Conservation (phyloP, 257 asterid genomes). For the Fraxinus excelsior region DNA sequence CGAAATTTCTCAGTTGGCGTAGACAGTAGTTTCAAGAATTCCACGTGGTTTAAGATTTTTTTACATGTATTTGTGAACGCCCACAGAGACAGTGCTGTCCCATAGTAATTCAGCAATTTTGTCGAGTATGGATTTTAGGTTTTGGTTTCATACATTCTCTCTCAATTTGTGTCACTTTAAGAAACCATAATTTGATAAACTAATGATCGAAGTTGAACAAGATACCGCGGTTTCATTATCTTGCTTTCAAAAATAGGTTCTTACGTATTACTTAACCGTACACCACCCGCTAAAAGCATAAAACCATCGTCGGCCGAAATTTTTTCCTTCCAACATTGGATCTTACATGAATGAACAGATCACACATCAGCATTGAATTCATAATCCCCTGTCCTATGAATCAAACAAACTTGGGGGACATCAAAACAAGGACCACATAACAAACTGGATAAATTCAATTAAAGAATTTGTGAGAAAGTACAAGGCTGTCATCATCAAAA, state of each 20-base stretch:
- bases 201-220: no score
- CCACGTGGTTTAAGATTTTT: slow-evolving; percentile 21
- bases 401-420: background rate
- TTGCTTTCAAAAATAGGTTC: no score
- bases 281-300: background rate
- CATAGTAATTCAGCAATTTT: background rate
- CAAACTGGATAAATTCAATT: background rate
- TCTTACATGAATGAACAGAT: background rate
- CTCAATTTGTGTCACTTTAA: no score
- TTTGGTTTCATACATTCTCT: no score
- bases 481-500: background rate
- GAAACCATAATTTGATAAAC: no score
- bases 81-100: background rate
- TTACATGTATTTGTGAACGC: background rate
- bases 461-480: background rate
- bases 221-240: no score
- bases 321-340: background rate
- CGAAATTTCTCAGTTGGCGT: slow-evolving; percentile 29
- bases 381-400: background rate
- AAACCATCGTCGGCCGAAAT: background rate
- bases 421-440: background rate
- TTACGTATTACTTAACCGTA: no score
- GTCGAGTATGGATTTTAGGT: background rate
- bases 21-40: slow-evolving; percentile 33
- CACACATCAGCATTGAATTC: background rate